phyloP scores from a whole-genome alignment of 768 basidiomycete species.

The Amanita rubescens region DNA sequence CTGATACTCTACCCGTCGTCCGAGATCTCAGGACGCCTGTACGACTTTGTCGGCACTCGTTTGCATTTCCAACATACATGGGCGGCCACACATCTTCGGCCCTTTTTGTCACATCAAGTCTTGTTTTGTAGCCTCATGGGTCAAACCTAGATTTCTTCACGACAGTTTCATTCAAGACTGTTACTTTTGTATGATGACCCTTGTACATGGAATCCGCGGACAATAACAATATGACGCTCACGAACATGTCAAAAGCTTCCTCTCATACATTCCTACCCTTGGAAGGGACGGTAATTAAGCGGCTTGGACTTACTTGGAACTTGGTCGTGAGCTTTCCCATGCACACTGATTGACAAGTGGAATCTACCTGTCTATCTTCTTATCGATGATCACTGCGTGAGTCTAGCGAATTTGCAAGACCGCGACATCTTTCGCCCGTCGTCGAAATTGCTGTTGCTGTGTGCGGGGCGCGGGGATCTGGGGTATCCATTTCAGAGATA shows the following conservation, averaged over 20 bases:
- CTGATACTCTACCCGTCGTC: not conserved
- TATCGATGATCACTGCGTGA: not conserved
- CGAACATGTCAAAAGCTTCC: not conserved
- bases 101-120: not conserved
- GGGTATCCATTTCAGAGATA: too few species aligned
- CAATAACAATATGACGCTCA: not conserved
- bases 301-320: not conserved
- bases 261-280: not conserved
- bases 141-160: not conserved
- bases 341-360: not conserved
- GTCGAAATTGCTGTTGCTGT: too few species aligned
- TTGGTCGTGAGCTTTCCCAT: not conserved
- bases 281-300: not conserved
- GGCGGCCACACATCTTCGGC: not conserved
- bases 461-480: too few species aligned
- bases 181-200: not conserved
- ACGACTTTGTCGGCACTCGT: not conserved
- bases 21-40: not conserved
- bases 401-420: too few species aligned
- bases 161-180: not conserved
- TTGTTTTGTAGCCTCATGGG: not conserved
- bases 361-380: not conserved
- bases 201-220: not conserved
- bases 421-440: too few species aligned
- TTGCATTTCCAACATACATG: not conserved